These are phyloP conservation scores for Carex scoparia DNA, from an alignment of 176 grass and related monocot genomes.

Conservation along the genomic window DNA sequence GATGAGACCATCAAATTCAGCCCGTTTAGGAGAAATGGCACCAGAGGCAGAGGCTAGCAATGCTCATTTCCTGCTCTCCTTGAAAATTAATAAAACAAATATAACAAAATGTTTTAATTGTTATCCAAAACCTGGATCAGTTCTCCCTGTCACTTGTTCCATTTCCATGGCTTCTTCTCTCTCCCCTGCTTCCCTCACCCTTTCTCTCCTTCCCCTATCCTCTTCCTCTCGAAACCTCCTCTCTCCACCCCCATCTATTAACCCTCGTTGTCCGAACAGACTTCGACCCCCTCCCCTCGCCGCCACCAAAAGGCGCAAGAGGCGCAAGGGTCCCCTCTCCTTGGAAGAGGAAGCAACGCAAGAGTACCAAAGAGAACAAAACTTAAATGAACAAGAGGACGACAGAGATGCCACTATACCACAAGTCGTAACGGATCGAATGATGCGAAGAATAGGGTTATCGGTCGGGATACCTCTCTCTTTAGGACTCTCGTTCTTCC, in stretches of 20 bases:
- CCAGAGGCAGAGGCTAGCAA: background rate
- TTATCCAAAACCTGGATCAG: conserved; percentile 20
- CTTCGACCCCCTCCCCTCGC: background rate
- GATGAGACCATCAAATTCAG: background rate
- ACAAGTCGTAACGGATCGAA: conserved; percentile 44
- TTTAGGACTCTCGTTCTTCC: conserved; percentile 73
- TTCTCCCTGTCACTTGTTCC: background rate
- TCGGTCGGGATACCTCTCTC: conserved; percentile 38
- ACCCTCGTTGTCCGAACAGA: conserved; percentile 13
- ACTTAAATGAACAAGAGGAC: background rate
- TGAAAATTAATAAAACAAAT: conserved; percentile 2
- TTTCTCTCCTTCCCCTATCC: background rate
- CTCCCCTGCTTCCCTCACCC: background rate
- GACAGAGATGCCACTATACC: conserved; percentile 23
- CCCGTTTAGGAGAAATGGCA: background rate
- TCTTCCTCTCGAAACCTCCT: conserved; percentile 6
- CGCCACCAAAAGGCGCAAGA: conserved; percentile 23
- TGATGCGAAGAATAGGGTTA: conserved; percentile 38
- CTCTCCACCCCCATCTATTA: background rate
- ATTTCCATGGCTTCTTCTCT: conserved; percentile 26
- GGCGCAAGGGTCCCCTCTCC: background rate
- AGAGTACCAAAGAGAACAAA: background rate
- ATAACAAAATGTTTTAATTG: background rate
- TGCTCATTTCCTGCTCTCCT: background rate
- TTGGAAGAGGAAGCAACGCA: background rate